phyloP scores from a whole-genome alignment of 257 asterid genomes.

The Thymus quinquecostatus region DNA sequence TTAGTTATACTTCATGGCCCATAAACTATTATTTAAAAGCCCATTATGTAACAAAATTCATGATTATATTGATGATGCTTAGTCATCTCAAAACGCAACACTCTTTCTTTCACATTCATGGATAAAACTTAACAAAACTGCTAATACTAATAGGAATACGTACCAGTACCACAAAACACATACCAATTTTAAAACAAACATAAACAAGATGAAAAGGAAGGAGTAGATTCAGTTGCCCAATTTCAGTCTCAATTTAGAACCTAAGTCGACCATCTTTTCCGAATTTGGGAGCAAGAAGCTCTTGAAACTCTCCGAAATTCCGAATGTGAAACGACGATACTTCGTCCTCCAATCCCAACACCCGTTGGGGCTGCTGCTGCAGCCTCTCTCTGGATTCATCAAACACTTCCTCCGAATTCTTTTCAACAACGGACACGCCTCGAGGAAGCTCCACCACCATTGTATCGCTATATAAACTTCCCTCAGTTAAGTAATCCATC shows the following conservation, averaged over 20 bases:
- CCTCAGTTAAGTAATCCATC: constrained; percentile 29
- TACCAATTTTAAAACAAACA: too few relatives aligned
- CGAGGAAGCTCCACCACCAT: constrained; percentile 18
- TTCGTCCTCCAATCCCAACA: not conserved
- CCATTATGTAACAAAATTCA: too few relatives aligned
- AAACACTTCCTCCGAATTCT: not conserved
- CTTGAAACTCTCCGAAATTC: not conserved
- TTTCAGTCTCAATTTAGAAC: not conserved
- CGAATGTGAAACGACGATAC: not conserved
- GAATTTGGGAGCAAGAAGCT: not conserved
- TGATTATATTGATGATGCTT: too few relatives aligned
- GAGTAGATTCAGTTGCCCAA: too few relatives aligned
- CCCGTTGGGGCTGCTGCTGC: not conserved
- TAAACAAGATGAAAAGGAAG: too few relatives aligned
- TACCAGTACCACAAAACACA: too few relatives aligned
- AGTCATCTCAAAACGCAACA: too few relatives aligned
- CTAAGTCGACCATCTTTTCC: not conserved
- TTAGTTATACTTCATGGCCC: too few relatives aligned
- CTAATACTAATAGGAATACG: too few relatives aligned
- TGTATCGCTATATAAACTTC: constrained; percentile 5
- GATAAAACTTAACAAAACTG: too few relatives aligned
- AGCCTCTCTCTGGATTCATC: not conserved
- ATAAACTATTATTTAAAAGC: too few relatives aligned
- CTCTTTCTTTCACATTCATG: too few relatives aligned
- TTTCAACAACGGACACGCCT: constrained; percentile 16